phyloP scores from a whole-genome alignment of 2,329 filamentous ascomycete species.

The Scedosporium minutisporum region DNA sequence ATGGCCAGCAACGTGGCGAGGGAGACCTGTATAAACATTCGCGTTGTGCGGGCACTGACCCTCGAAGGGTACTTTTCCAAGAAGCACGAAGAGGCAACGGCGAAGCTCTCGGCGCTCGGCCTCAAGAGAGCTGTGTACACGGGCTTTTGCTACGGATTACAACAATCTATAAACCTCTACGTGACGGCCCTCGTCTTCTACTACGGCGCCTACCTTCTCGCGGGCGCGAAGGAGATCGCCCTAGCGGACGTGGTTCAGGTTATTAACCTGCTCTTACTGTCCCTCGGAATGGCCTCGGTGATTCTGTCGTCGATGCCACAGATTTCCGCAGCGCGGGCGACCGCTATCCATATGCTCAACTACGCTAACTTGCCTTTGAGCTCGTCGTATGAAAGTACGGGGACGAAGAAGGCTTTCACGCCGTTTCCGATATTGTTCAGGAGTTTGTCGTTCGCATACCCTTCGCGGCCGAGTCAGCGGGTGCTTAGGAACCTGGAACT shows the following conservation, averaged over 20 bases:
- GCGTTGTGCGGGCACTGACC: constrained; percentile 65
- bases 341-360: constrained; percentile 61
- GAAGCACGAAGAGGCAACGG: constrained; percentile 50
- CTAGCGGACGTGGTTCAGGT: constrained; percentile 60
- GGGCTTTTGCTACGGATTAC: constrained; percentile 67
- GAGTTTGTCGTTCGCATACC: constrained; percentile 63
- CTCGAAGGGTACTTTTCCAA: constrained; percentile 61
- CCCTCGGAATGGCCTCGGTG: constrained; percentile 60
- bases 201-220: constrained; percentile 62
- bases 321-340: constrained; percentile 62
- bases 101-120: constrained; percentile 45
- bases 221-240: constrained; percentile 23
- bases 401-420: constrained; percentile 19
- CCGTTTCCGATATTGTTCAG: constrained; percentile 35
- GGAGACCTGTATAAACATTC: constrained; percentile 71
- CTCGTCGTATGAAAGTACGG: constrained; percentile 48
- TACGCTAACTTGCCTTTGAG: constrained; percentile 51
- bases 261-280: constrained; percentile 75
- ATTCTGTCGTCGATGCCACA: constrained; percentile 72
- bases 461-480: constrained; percentile 37
- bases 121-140: constrained; percentile 55
- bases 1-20: constrained; percentile 34
- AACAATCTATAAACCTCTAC: constrained; percentile 62
- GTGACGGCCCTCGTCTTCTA: constrained; percentile 74
- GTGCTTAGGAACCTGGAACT: constrained; percentile 61